phyloP scores from a whole-genome alignment of 441 rosid genomes.

The Brassica hybrid region DNA sequence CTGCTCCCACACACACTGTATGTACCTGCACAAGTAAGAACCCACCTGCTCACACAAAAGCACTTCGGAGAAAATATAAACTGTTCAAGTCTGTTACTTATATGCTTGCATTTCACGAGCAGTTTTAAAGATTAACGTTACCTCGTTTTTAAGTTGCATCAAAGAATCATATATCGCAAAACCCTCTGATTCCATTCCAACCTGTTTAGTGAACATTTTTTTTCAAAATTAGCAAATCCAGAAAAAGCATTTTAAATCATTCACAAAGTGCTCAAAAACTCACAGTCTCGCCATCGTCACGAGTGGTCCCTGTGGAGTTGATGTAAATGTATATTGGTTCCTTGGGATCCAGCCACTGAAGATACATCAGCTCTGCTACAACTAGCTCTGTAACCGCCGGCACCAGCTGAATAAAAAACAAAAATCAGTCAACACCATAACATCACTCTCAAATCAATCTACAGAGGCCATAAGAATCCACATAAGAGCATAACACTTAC shows the following conservation, averaged over 20 bases:
- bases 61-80: not conserved
- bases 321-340: constrained; percentile 77
- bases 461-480: not conserved
- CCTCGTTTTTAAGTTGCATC: constrained; percentile 77
- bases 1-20: constrained; percentile 79
- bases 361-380: constrained; percentile 77
- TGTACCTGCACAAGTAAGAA: constrained; percentile 58
- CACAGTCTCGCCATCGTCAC: constrained; percentile 91
- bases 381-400: constrained; percentile 86
- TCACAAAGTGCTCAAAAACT: constrained; percentile 31
- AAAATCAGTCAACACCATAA: constrained; percentile 20
- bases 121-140: constrained; percentile 13
- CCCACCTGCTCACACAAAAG: constrained; percentile 1
- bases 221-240: not conserved
- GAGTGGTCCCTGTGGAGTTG: constrained; percentile 90
- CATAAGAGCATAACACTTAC: constrained; percentile 44
- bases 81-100: not conserved
- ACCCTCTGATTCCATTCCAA: constrained; percentile 89
- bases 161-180: constrained; percentile 89
- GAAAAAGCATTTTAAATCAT: constrained; percentile 3
- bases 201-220: constrained; percentile 49
- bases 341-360: constrained; percentile 77
- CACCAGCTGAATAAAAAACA: constrained; percentile 63
- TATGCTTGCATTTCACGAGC: not conserved
- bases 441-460: not conserved